These are phyloP conservation scores for Furcasterigmium furcatum DNA, from an alignment of 2,329 filamentous ascomycete species.

Conservation along the genomic window DNA sequence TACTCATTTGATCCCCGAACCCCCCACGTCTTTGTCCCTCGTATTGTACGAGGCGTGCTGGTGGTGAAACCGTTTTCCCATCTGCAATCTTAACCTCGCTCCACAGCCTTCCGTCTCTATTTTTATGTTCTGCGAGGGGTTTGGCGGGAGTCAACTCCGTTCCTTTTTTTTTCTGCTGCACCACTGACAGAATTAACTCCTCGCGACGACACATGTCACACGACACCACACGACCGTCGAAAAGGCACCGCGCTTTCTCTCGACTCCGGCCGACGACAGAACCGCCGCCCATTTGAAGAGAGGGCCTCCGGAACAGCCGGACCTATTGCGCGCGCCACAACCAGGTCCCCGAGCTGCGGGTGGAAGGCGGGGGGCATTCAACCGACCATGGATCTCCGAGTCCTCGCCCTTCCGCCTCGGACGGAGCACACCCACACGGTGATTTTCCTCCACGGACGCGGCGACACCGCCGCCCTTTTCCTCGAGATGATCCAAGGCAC, in stretches of 20 bases:
- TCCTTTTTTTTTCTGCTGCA: background rate
- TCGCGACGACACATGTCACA: background rate
- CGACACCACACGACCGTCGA: background rate
- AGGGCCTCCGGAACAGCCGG: background rate
- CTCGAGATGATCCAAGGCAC: slow-evolving; percentile 22
- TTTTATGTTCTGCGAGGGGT: background rate
- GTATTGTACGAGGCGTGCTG: background rate
- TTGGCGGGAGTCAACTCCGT: background rate
- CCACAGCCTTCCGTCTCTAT: background rate
- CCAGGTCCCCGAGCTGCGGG: background rate
- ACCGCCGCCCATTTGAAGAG: background rate
- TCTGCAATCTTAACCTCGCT: background rate
- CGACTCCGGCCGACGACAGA: background rate
- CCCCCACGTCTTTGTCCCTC: background rate
- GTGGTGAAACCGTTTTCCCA: slow-evolving; percentile 1
- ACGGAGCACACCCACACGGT: slow-evolving; percentile 35
- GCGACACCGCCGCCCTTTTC: slow-evolving; percentile 32
- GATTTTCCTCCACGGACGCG: slow-evolving; percentile 42
- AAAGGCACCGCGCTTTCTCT: background rate
- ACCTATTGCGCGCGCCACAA: background rate
- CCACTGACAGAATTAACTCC: background rate
- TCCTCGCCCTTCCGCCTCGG: slow-evolving; percentile 11
- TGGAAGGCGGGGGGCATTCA: background rate
- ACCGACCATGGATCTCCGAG: slow-evolving; percentile 6
- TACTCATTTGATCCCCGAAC: background rate